phyloP scores from a whole-genome alignment of 306 rosid genomes.

The Gleditsia sinensis region DNA sequence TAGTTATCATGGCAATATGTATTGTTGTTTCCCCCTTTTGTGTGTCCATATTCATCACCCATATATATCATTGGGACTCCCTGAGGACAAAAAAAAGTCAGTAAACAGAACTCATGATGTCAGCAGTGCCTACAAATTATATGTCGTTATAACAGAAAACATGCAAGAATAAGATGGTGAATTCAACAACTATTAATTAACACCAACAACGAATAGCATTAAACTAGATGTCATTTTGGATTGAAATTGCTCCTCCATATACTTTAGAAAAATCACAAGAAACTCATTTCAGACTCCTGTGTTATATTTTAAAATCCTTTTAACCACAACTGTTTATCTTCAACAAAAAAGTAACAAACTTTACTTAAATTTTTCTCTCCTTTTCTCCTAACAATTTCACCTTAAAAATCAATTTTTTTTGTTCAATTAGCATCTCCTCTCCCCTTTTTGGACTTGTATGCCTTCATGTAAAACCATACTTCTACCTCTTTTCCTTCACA shows the following conservation, averaged over 20 bases:
- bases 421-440: too few species aligned
- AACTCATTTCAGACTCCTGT: not conserved
- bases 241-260: not conserved
- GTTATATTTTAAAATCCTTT: not conserved
- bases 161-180: conserved; percentile 16
- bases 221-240: conserved; percentile 1
- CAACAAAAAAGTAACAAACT: not conserved
- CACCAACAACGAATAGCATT: not conserved
- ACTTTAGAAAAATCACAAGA: conserved; percentile 13
- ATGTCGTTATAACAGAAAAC: not conserved
- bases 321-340: not conserved
- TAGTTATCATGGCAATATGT: conserved; percentile 94
- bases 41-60: conserved; percentile 99
- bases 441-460: too few species aligned
- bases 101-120: conserved; percentile 18
- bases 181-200: not conserved
- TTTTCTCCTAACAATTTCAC: too few species aligned
- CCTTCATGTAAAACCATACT: too few species aligned
- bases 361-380: not conserved
- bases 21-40: conserved; percentile 98
- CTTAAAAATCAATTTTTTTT: too few species aligned
- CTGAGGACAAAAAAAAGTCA: conserved; percentile 43
- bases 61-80: conserved; percentile 93
- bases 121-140: conserved; percentile 7
- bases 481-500: too few species aligned